These are phyloP conservation scores for Delonix regia DNA, from an alignment of 306 rosid genomes.

Conservation along the genomic window DNA sequence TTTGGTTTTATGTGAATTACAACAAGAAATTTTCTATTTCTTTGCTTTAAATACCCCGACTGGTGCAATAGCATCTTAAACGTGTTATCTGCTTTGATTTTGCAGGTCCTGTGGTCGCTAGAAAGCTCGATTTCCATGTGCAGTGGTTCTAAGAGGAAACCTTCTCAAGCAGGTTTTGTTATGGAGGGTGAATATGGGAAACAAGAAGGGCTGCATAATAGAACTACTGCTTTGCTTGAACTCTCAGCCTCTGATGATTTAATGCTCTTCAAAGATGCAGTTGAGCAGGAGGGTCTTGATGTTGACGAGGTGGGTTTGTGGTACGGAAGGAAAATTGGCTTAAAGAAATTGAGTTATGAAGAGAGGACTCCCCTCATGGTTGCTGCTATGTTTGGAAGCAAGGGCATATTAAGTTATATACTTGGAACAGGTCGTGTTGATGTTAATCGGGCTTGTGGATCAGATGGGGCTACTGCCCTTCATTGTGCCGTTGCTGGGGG, in stretches of 20 bases:
- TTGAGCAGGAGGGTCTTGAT: slow-evolving; percentile 58
- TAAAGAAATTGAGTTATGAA: slow-evolving; percentile 65
- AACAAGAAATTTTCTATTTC: neutral
- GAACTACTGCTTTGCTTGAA: slow-evolving; percentile 62
- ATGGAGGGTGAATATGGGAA: slow-evolving; percentile 52
- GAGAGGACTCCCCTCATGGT: slow-evolving; percentile 86
- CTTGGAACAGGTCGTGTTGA: slow-evolving; percentile 56
- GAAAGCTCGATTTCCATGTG: slow-evolving; percentile 55
- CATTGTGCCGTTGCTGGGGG: slow-evolving; percentile 83
- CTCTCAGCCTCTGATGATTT: slow-evolving; percentile 65
- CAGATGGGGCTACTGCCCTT: slow-evolving; percentile 77
- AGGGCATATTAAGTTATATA: slow-evolving; percentile 57
- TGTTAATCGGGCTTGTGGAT: slow-evolving; percentile 64
- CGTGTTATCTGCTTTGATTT: slow-evolving; percentile 22
- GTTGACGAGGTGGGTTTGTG: slow-evolving; percentile 67
- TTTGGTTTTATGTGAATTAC: slow-evolving; percentile 11
- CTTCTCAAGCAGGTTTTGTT: slow-evolving; percentile 48
- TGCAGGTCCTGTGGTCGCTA: slow-evolving; percentile 32
- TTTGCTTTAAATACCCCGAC: slow-evolving; percentile 19
- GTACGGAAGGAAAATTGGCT: slow-evolving; percentile 79
- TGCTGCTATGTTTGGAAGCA: slow-evolving; percentile 86
- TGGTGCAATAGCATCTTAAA: slow-evolving; percentile 24
- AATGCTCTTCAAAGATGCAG: slow-evolving; percentile 58
- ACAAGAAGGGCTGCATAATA: slow-evolving; percentile 41
- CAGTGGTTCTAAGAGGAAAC: slow-evolving; percentile 64